These are phyloP conservation scores for Fusarium heterosporum DNA, from an alignment of 2,329 filamentous ascomycete genomes.

Conservation along the genomic window DNA sequence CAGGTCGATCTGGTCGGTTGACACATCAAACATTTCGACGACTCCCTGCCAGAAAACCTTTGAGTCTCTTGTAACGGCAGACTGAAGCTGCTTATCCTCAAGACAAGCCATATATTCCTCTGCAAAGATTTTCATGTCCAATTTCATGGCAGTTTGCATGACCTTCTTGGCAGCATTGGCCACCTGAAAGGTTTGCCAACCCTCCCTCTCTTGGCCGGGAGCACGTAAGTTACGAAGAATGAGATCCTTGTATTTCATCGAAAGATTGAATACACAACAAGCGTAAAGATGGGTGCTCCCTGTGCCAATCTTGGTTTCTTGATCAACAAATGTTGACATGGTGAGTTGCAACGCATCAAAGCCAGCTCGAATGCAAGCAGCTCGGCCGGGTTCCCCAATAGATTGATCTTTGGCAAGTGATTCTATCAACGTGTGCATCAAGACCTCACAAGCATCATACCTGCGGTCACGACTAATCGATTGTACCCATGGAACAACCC, in stretches of 20 bases:
- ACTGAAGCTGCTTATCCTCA: conserved; percentile 69
- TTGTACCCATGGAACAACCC: conserved; percentile 81
- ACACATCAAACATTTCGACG: conserved; percentile 80
- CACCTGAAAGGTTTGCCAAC: conserved; percentile 56
- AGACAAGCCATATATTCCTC: conserved; percentile 69
- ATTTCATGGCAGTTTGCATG: conserved; percentile 66
- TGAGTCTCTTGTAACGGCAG: conserved; percentile 76
- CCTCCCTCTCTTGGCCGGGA: conserved; percentile 46
- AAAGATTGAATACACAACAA: conserved; percentile 73
- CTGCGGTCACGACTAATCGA: conserved; percentile 82
- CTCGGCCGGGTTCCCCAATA: conserved; percentile 68
- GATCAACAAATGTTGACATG: conserved; percentile 66
- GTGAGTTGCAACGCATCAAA: conserved; percentile 70
- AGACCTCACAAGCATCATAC: conserved; percentile 81
- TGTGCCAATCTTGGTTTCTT: conserved; percentile 57
- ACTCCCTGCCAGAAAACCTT: conserved; percentile 54
- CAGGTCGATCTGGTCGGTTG: conserved; percentile 77
- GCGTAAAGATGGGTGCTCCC: conserved; percentile 71
- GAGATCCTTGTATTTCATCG: conserved; percentile 71
- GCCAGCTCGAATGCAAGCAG: conserved; percentile 73
- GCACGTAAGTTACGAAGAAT: conserved; percentile 59
- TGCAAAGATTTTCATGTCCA: conserved; percentile 58
- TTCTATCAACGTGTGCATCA: conserved; percentile 80
- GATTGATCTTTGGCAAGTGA: conserved; percentile 66
- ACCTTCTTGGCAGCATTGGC: conserved; percentile 58